Percentiles rank a stretch among this genome's conserved stretches.
These are phyloP conservation scores for Limnanthes douglasii DNA, from an alignment of 345 rosid genomes.

Conservation along the genomic window DNA sequence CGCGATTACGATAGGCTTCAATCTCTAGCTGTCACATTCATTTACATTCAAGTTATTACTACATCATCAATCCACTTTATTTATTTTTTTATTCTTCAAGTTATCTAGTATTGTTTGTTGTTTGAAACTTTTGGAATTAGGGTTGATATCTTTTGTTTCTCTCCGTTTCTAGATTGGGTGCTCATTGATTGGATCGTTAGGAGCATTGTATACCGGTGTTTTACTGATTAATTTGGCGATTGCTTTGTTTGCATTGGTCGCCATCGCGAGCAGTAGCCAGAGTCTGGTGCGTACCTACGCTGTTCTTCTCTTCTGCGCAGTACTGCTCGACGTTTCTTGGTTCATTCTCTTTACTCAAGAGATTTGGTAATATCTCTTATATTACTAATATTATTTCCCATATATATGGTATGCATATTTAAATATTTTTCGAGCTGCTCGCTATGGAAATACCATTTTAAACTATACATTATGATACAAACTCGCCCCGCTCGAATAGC, in stretches of 20 bases:
- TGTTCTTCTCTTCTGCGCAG: conserved; percentile 52
- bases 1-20: conserved; percentile 67
- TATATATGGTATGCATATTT: too few relatives aligned
- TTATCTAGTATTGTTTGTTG: not conserved
- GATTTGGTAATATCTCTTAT: too few relatives aligned
- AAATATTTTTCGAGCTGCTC: too few relatives aligned
- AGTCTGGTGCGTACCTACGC: conserved; percentile 72
- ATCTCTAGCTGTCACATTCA: conserved; percentile 48
- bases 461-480: too few relatives aligned
- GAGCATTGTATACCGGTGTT: conserved; percentile 83
- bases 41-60: conserved; percentile 60
- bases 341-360: conserved; percentile 51
- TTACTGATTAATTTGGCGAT: conserved; percentile 51
- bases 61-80: too few relatives aligned
- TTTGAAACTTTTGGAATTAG: conserved; percentile 1
- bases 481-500: too few relatives aligned
- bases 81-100: not conserved
- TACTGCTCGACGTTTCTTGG: conserved; percentile 56
- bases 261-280: conserved; percentile 80
- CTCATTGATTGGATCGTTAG: conserved; percentile 74
- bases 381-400: too few relatives aligned
- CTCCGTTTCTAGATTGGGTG: conserved; percentile 47
- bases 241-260: conserved; percentile 75
- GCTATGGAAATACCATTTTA: too few relatives aligned
- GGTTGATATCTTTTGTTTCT: not conserved